Conservation (phyloP, 495 filamentous ascomycete species). For the Penicillium mononematosum region DNA sequence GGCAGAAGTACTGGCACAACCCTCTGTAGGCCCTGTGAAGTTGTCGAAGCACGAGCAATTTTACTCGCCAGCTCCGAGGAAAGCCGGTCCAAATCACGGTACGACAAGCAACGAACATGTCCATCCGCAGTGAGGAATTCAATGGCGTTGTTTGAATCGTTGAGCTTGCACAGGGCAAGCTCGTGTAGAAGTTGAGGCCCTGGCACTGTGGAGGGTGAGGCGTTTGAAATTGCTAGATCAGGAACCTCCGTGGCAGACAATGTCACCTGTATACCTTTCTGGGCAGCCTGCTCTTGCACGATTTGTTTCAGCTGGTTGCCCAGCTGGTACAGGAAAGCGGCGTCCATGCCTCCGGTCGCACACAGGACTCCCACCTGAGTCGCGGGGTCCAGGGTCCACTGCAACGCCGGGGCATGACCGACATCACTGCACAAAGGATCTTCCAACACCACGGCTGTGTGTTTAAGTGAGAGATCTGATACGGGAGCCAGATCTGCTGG, state of each 20-base stretch:
- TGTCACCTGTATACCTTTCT: conserved; percentile 16
- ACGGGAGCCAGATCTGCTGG: conserved; percentile 18
- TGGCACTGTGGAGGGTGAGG: conserved; percentile 47
- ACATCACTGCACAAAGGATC: conserved; percentile 7
- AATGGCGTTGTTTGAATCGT: conserved; percentile 44
- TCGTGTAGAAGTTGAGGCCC: conserved; percentile 67
- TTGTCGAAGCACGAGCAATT: conserved; percentile 37
- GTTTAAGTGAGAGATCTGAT: conserved; percentile 17
- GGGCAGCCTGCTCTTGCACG: conserved; percentile 20
- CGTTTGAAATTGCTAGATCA: conserved; percentile 61
- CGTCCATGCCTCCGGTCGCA: conserved; percentile 26
- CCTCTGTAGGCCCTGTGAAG: conserved; percentile 2
- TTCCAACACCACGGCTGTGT: conserved; percentile 21
- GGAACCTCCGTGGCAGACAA: conserved; percentile 19
- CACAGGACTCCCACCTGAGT: conserved; percentile 25
- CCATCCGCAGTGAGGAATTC: conserved; percentile 57
- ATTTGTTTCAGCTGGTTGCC: conserved; percentile 27
- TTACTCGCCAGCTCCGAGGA: conserved; percentile 53
- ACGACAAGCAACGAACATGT: conserved; percentile 48
- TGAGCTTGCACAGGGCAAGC: conserved; percentile 45
- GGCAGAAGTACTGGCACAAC: conserved; percentile 72
- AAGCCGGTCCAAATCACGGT: conserved; percentile 55
- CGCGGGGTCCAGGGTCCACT: conserved; percentile 20
- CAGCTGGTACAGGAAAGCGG: conserved; percentile 25
- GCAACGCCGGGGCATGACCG: conserved; percentile 13